Conservation (phyloP, 208 protist species). For the Entamoeba histolytica region DNA sequence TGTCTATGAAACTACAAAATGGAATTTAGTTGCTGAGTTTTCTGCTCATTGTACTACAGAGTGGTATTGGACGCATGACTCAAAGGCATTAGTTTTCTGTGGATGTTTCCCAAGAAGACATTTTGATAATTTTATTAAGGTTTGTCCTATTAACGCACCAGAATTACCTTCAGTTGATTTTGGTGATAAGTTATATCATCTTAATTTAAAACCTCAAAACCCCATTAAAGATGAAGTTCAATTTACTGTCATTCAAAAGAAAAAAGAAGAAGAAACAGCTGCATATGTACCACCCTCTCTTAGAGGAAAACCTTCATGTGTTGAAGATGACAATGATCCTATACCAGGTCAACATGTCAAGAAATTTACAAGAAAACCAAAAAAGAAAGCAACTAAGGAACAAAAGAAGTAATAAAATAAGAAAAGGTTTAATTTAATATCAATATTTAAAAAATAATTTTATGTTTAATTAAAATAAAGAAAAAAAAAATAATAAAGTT, state of each 20-base stretch:
- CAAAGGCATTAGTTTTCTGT: not conserved
- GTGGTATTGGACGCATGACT: not conserved
- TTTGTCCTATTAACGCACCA: not conserved
- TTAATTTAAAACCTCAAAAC: not conserved
- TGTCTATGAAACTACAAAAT: not conserved
- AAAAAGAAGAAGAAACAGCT: not conserved
- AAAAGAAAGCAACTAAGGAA: not conserved
- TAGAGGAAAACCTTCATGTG: not conserved
- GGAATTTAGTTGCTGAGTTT: not conserved
- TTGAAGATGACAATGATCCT: not conserved
- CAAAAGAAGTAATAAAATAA: too few relatives aligned
- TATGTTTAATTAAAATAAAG: too few relatives aligned
- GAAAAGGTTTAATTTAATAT: too few relatives aligned
- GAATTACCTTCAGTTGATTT: not conserved
- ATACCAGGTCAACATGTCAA: not conserved
- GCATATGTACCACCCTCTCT: not conserved
- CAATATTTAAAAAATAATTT: too few relatives aligned
- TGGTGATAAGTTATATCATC: not conserved
- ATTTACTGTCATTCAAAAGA: not conserved
- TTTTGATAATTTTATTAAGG: not conserved
- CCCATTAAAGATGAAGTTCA: not conserved
- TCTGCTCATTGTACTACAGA: not conserved
- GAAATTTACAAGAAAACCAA: not conserved
- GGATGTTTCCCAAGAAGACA: not conserved
- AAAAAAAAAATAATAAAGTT: too few relatives aligned